A percentile compares a stretch with the other conserved stretches of the same genome.
phyloP scores from a whole-genome alignment of 1,139 yeast species.

The Yamadazyma membranifaciens region DNA sequence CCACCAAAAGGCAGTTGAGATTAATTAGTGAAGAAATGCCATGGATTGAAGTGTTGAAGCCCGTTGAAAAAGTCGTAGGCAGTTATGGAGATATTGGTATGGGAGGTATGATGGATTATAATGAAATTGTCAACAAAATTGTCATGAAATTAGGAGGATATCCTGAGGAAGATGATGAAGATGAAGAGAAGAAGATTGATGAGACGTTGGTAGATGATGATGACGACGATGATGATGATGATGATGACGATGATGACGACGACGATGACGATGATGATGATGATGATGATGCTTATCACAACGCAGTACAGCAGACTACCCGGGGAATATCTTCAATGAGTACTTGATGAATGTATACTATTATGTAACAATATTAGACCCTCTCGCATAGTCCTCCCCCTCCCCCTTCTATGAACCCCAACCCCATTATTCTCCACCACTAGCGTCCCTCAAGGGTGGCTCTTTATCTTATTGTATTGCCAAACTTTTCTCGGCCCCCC shows the following conservation, averaged over 20 bases:
- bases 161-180: slow-evolving; percentile 83
- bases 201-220: slow-evolving; percentile 34
- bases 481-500: too few relatives aligned
- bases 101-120: slow-evolving; percentile 92
- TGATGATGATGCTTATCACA: slow-evolving; percentile 11
- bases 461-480: too few relatives aligned
- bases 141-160: slow-evolving; percentile 85
- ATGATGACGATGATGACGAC: slow-evolving; percentile 39
- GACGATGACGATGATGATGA: slow-evolving; percentile 40
- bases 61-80: slow-evolving; percentile 90
- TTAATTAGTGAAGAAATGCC: slow-evolving; percentile 83
- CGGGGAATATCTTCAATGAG: neutral
- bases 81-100: slow-evolving; percentile 93
- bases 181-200: slow-evolving; percentile 48
- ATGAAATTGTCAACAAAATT: slow-evolving; percentile 83
- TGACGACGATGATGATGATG: slow-evolving; percentile 33
- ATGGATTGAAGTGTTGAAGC: slow-evolving; percentile 85
- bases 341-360: too few relatives aligned
- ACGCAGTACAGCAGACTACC: neutral
- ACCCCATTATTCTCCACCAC: too few relatives aligned
- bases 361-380: too few relatives aligned
- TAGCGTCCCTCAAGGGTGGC: too few relatives aligned
- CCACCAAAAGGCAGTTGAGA: slow-evolving; percentile 78
- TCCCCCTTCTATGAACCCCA: too few relatives aligned
- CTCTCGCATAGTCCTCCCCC: too few relatives aligned